Percentiles rank a stretch among this genome's conserved stretches.
These are phyloP conservation scores for Wickerhamomyces ciferrii DNA, from an alignment of 805 yeast genomes.

Conservation along the genomic window DNA sequence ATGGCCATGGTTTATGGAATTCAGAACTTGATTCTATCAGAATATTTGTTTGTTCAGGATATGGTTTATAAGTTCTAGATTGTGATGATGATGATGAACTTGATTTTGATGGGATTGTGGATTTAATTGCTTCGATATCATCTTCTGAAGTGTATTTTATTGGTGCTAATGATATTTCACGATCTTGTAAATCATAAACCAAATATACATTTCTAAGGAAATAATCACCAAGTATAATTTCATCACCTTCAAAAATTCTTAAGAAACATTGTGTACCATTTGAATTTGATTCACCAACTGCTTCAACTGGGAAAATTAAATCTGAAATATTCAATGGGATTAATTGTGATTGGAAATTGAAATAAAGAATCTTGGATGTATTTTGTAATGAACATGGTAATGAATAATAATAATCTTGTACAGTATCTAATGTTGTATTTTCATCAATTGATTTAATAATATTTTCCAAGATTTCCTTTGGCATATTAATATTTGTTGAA, in stretches of 20 bases:
- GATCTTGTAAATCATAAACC: constrained; percentile 47
- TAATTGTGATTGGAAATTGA: neutral
- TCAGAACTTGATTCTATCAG: neutral
- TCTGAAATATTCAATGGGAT: neutral
- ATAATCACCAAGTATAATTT: constrained; percentile 44
- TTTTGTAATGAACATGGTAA: neutral
- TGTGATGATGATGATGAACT: neutral
- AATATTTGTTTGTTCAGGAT: neutral
- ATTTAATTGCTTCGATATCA: constrained; percentile 40
- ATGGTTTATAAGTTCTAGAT: neutral
- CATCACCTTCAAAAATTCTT: constrained; percentile 14
- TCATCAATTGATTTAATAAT: neutral
- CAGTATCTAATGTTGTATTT: neutral
- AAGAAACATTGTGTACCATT: neutral
- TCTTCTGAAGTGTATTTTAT: constrained; percentile 30
- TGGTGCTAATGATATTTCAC: constrained; percentile 40
- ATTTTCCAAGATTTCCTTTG: constrained; percentile 25
- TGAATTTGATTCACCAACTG: neutral
- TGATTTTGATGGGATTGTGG: constrained; percentile 37
- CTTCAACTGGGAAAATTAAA: neutral
- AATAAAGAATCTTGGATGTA: neutral
- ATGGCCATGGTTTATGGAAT: neutral
- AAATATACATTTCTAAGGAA: constrained; percentile 47
- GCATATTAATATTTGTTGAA: constrained; percentile 39
- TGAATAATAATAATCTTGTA: neutral